Conservation (phyloP, 768 basidiomycete species). For the Mycena haematopus region DNA sequence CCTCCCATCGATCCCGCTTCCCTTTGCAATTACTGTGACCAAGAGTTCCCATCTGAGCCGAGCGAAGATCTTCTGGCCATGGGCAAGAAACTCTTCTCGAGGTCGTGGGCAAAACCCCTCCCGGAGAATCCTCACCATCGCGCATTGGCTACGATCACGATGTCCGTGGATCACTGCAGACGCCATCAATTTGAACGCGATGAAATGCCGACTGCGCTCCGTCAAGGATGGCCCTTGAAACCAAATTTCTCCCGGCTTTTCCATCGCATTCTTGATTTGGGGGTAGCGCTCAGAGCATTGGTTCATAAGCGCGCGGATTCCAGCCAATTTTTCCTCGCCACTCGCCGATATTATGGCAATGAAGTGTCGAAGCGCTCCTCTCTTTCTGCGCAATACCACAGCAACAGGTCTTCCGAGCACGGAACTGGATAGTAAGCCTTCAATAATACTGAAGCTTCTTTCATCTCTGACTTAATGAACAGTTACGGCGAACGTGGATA, state of each 20-base stretch:
- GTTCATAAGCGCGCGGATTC: not conserved
- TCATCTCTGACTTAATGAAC: not conserved
- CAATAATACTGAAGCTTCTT: no score
- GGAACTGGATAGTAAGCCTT: not conserved
- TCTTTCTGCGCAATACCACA: no score
- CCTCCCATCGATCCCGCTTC: no score
- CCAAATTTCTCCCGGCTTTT: not conserved
- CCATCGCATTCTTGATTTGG: not conserved
- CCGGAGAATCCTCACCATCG: no score
- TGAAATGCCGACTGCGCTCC: not conserved
- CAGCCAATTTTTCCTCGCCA: not conserved
- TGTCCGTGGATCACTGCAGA: not conserved
- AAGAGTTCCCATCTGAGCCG: no score
- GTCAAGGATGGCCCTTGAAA: not conserved
- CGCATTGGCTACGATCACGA: no score
- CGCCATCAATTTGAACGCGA: not conserved
- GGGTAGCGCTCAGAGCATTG: not conserved
- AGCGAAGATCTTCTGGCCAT: no score
- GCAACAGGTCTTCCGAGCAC: no score
- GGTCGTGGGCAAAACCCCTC: no score
- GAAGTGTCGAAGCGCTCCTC: not conserved
- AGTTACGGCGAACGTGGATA: constrained; percentile 17
- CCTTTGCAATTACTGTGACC: no score
- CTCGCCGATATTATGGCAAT: not conserved
- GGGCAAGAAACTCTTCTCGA: no score